phyloP scores from a whole-genome alignment of 352 stramenopile genomes.

The Blastocystis sp. region DNA sequence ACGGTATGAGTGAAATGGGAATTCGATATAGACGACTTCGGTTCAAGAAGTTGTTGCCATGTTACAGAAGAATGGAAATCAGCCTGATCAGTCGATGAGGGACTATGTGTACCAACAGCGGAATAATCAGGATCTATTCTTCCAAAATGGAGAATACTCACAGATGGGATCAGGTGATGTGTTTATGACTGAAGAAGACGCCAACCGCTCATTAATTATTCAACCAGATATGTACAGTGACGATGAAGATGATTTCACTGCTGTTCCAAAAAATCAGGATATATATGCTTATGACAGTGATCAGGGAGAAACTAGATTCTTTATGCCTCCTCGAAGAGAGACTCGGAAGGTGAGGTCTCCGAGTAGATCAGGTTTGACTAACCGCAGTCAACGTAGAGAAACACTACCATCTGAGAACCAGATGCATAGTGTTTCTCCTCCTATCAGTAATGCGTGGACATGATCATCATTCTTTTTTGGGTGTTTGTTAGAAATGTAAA shows the following conservation, averaged over 20 bases:
- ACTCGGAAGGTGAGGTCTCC: not conserved
- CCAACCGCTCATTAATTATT: not conserved
- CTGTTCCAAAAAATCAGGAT: not conserved
- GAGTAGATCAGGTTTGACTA: not conserved
- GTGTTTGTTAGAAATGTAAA: not conserved
- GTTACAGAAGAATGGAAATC: not conserved
- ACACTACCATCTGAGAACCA: constrained; percentile 31
- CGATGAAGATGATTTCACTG: not conserved
- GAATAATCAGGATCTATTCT: constrained; percentile 22
- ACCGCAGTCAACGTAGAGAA: not conserved
- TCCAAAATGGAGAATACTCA: constrained; percentile 29
- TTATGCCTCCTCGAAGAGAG: not conserved
- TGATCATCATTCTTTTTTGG: not conserved
- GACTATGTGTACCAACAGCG: constrained; percentile 44
- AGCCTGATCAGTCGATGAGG: not conserved
- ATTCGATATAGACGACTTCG: not conserved
- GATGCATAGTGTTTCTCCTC: not conserved
- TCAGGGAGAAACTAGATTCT: constrained; percentile 25
- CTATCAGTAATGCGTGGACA: constrained; percentile 22
- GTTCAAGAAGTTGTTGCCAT: not conserved
- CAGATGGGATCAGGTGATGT: not conserved
- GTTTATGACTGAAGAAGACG: constrained; percentile 3
- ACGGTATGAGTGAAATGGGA: not conserved
- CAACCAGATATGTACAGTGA: not conserved
- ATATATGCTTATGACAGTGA: constrained; percentile 38